Evolutionary conservation across 139 green algal species (phyloP).

Genomic region (Choricystis sp.): DNA sequence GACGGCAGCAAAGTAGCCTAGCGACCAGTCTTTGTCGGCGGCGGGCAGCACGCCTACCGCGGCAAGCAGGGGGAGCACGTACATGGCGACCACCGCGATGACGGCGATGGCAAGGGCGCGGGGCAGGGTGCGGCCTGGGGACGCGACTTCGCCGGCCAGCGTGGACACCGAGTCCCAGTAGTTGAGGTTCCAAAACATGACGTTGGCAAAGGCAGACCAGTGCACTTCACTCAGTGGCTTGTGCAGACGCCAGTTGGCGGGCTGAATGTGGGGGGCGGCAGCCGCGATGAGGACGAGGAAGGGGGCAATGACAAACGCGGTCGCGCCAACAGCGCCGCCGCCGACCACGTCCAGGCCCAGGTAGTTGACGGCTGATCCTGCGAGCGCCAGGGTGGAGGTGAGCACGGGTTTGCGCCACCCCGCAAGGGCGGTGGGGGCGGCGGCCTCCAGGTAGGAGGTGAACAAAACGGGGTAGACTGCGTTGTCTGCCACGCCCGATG

Average conservation of each 20-base stretch:
- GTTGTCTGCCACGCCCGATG: conserved; percentile 89
- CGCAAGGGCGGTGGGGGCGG: not conserved
- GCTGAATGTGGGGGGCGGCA: conserved; percentile 32
- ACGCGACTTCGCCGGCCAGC: conserved; percentile 74
- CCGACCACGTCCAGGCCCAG: conserved; percentile 80
- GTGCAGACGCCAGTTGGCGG: conserved; percentile 42
- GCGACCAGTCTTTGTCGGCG: conserved; percentile 38
- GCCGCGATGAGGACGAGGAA: conserved; percentile 55
- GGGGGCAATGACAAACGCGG: conserved; percentile 60
- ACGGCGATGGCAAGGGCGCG: conserved; percentile 54
- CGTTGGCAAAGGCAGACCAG: conserved; percentile 83
- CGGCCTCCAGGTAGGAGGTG: conserved; percentile 61
- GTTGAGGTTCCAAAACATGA: conserved; percentile 95
- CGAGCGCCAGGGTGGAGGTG: conserved; percentile 35
- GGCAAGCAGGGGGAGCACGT: conserved; percentile 59
- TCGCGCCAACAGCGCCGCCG: conserved; percentile 46
- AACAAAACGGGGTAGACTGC: conserved; percentile 91
- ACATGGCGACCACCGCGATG: conserved; percentile 46
- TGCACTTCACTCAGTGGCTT: conserved; percentile 36
- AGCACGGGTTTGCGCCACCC: conserved; percentile 15
- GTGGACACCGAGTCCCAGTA: conserved; percentile 82
- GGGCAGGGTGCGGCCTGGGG: conserved; percentile 61
- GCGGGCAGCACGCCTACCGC: conserved; percentile 46
- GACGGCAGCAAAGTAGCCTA: conserved; percentile 70
- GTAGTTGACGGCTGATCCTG: conserved; percentile 68